Evolutionary conservation across 2,329 filamentous ascomycete species (phyloP).

Genomic region (Thielaviopsis euricoi): DNA sequence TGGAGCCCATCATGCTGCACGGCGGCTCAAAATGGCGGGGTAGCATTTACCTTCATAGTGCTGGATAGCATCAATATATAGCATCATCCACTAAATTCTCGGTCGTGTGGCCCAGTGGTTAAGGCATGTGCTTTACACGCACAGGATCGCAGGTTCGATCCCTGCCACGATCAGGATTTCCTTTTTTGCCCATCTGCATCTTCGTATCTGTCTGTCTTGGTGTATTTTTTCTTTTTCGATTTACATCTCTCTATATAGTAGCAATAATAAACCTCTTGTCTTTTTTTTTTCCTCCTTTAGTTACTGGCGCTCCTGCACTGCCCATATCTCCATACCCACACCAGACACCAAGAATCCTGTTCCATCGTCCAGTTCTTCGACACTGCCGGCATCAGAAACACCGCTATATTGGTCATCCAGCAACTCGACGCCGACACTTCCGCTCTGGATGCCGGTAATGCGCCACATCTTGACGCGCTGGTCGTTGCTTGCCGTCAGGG

Average conservation of each 20-base stretch:
- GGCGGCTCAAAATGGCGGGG: no score
- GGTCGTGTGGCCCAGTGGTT: slow-evolving; percentile 25
- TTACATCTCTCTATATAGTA: no score
- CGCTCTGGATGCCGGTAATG: slow-evolving; percentile 15
- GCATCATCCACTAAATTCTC: not conserved
- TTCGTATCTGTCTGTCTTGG: no score
- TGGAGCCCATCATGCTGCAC: no score
- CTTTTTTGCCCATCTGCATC: not conserved
- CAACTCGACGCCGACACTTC: slow-evolving; percentile 20
- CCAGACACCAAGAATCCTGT: slow-evolving; percentile 25
- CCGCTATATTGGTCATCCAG: slow-evolving; percentile 37
- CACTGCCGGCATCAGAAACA: slow-evolving; percentile 41
- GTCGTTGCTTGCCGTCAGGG: slow-evolving; percentile 39
- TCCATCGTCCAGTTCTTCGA: slow-evolving; percentile 23
- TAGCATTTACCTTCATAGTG: not conserved
- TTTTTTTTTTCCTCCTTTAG: no score
- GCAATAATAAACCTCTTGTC: no score
- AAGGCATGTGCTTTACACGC: slow-evolving; percentile 26
- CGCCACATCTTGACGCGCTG: slow-evolving; percentile 42
- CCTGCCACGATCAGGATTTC: slow-evolving; percentile 24
- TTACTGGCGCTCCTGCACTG: not conserved
- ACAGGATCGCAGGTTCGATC: slow-evolving; percentile 29
- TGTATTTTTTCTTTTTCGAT: no score
- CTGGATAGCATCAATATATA: not conserved
- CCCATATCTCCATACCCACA: slow-evolving; percentile 32